Evolutionary conservation across 495 filamentous ascomycete genomes (phyloP).

Genomic region (Tuber magnatum): DNA sequence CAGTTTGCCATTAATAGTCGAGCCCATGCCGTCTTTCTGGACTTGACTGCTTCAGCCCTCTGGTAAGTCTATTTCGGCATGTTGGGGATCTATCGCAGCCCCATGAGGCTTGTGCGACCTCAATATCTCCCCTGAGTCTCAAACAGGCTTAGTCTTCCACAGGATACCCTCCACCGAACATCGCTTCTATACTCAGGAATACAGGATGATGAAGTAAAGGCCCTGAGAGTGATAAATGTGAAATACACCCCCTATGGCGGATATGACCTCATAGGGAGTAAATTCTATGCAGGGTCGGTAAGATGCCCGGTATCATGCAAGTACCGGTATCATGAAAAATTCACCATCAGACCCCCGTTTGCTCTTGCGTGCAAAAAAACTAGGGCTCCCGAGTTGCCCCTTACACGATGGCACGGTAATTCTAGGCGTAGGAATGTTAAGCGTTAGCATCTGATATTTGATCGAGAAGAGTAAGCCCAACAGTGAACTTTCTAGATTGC

Average conservation of each 20-base stretch:
- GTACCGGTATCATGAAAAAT: neutral
- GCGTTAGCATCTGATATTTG: neutral
- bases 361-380: neutral
- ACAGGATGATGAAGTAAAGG: neutral
- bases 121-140: neutral
- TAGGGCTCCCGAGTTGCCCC: neutral
- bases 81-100: neutral
- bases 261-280: neutral
- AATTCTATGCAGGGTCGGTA: neutral
- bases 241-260: neutral
- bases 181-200: neutral
- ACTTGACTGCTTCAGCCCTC: neutral
- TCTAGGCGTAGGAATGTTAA: neutral
- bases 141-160: neutral
- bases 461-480: neutral
- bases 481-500: neutral
- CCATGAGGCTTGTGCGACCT: neutral
- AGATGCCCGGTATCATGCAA: neutral
- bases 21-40: neutral
- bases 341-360: neutral
- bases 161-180: neutral
- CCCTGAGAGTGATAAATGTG: neutral
- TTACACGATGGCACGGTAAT: neutral
- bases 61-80: neutral
- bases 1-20: too few relatives aligned